Conservation (phyloP, 129 eudicot genomes). For the Chrysanthemum lavandulifolium region DNA sequence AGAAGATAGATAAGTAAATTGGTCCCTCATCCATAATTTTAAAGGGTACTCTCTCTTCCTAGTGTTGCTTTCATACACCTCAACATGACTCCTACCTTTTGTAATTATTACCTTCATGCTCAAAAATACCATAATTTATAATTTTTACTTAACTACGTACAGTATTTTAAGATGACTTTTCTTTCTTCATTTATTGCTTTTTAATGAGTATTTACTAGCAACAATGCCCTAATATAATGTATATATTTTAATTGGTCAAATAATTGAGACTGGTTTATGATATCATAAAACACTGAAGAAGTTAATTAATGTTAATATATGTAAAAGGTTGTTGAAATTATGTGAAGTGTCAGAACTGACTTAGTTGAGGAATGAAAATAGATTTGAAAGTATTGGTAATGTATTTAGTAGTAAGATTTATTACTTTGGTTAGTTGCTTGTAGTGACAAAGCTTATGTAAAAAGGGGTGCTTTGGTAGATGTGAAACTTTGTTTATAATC, state of each 20-base stretch:
- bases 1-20: constrained; percentile 34
- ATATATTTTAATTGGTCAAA: too few relatives aligned
- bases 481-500: not conserved
- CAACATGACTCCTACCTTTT: constrained; percentile 37
- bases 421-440: too few relatives aligned
- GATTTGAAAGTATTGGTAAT: too few relatives aligned
- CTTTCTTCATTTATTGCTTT: constrained; percentile 15
- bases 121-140: not conserved
- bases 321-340: too few relatives aligned
- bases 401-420: too few relatives aligned
- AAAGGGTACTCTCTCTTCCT: constrained; percentile 39
- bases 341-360: too few relatives aligned
- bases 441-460: too few relatives aligned
- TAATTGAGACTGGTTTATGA: not conserved
- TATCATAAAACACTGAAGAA: too few relatives aligned
- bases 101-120: constrained; percentile 18
- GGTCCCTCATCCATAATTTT: constrained; percentile 43
- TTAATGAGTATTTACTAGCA: not conserved
- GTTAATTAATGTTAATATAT: too few relatives aligned
- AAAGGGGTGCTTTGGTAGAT: not conserved
- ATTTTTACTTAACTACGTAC: too few relatives aligned
- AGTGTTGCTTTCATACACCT: constrained; percentile 43
- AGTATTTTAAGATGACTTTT: too few relatives aligned
- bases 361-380: too few relatives aligned
- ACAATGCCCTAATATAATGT: not conserved